Base-by-base conservation (phyloP, 495 filamentous ascomycete species). In the Penicillium subrubescens region DNA sequence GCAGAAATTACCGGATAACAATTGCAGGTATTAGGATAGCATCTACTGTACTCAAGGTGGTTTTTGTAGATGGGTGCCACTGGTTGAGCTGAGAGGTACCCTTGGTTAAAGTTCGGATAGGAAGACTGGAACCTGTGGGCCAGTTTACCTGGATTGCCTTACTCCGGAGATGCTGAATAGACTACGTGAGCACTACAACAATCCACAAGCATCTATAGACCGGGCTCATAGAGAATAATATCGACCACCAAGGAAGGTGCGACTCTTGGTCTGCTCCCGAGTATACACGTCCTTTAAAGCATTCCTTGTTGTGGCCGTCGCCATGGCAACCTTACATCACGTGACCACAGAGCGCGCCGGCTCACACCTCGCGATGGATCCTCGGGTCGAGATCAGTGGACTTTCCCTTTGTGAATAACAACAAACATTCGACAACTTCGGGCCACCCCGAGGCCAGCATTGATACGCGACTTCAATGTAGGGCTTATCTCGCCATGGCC, bases 381-480 rank as follows among this genome's bases (percentile, higher is more conserved):
- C 53, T 70, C 65, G 44, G 66, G 63, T 72, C 67, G 31, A 66
- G 63, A 62, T 64, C 25, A 54, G 50, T 58, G 59, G 55, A 43
- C 64, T 59, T 67, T 67, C 44, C 60, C 50, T 44, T 61, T 50
- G 31, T 27, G 27, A 46, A 58, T 59, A 67, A 70, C 65, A 72
- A 74, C 71, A 73, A 70, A 74, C 69, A 73, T 48, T 56, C 64
- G 66, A 70, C 62, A 66, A 60, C 19, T 57, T 66, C 64, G 62
- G 70, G 67, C 61, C 54, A 58, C 41, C 21, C 51, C 33, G 60
- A 59, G 66, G 64, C 61, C 71, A 60, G 27, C 71, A 72, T 72
- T 74, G 71, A 72, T 74, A 19, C 56, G 55, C 69, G 65, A 72
- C 69, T 72, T 72, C 71, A 74, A 74, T 74, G 71, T 74, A 74